phyloP scores from a whole-genome alignment of 352 stramenopile species.

The Hyaloperonospora brassicae region DNA sequence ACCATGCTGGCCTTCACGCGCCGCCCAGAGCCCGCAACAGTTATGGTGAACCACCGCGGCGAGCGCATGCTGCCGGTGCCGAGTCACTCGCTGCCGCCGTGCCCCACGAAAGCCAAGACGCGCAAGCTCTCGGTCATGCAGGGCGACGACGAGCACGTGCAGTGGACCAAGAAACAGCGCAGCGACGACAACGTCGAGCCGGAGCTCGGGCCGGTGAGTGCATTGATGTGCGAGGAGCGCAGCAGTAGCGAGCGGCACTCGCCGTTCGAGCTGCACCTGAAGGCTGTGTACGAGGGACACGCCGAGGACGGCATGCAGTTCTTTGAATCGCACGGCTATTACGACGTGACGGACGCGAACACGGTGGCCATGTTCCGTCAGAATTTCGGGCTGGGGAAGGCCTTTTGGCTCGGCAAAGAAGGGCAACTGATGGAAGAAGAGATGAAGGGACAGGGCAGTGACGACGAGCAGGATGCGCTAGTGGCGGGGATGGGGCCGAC shows the following conservation, averaged over 20 bases:
- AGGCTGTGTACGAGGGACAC: conserved; percentile 50
- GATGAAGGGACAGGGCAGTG: conserved; percentile 3
- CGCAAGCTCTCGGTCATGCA: conserved; percentile 35
- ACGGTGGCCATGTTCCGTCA: conserved; percentile 73
- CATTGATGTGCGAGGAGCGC: not conserved
- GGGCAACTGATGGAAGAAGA: conserved; percentile 17
- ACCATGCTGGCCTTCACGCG: conserved; percentile 22
- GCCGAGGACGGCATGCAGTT: conserved; percentile 60
- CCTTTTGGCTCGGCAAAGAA: conserved; percentile 51
- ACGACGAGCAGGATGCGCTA: too few relatives aligned
- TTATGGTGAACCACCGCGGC: conserved; percentile 33
- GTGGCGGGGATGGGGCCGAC: not conserved
- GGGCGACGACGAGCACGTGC: conserved; percentile 16
- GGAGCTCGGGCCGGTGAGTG: conserved; percentile 9
- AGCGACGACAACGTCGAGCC: conserved; percentile 22
- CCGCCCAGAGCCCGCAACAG: conserved; percentile 13
- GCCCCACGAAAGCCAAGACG: conserved; percentile 20
- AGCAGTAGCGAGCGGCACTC: conserved; percentile 13
- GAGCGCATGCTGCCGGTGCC: conserved; percentile 30
- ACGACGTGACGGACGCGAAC: conserved; percentile 74
- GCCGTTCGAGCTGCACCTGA: conserved; percentile 58
- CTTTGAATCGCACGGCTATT: conserved; percentile 79
- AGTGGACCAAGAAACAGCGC: conserved; percentile 33
- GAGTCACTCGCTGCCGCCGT: conserved; percentile 11
- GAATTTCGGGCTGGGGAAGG: conserved; percentile 57